Conservation (phyloP, 352 stramenopile genomes). For the Aphanomyces euteiches region DNA sequence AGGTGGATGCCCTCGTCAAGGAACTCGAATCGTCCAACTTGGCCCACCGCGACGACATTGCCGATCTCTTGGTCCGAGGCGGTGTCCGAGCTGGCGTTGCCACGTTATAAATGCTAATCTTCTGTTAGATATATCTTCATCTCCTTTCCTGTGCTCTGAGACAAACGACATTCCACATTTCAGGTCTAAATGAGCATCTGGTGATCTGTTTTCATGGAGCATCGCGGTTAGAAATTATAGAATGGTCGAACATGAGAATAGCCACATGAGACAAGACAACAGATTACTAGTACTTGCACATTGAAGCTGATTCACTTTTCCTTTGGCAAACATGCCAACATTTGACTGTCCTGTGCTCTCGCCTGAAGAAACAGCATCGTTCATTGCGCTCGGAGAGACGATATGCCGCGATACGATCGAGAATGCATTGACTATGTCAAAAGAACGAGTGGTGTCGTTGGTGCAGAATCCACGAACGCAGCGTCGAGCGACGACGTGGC, state of each 20-base stretch:
- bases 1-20: slow-evolving; percentile 83
- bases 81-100: slow-evolving; percentile 59
- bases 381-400: neutral
- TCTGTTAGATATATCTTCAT: no score
- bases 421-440: neutral
- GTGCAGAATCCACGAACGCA: neutral
- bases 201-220: no score
- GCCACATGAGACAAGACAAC: no score
- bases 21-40: slow-evolving; percentile 53
- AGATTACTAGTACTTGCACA: no score
- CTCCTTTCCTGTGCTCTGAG: no score
- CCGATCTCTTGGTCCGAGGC: slow-evolving; percentile 64
- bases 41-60: slow-evolving; percentile 60
- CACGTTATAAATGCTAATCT: slow-evolving; percentile 11
- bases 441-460: neutral
- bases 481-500: slow-evolving; percentile 46
- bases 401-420: neutral
- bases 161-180: no score
- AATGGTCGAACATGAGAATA: no score
- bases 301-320: no score
- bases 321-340: no score
- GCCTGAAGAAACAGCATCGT: neutral
- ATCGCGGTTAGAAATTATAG: no score
- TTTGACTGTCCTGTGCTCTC: slow-evolving; percentile 4
- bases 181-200: no score